These are phyloP conservation scores for Colletotrichum theobromicola DNA, from an alignment of 2,329 filamentous ascomycete genomes.

Conservation along the genomic window DNA sequence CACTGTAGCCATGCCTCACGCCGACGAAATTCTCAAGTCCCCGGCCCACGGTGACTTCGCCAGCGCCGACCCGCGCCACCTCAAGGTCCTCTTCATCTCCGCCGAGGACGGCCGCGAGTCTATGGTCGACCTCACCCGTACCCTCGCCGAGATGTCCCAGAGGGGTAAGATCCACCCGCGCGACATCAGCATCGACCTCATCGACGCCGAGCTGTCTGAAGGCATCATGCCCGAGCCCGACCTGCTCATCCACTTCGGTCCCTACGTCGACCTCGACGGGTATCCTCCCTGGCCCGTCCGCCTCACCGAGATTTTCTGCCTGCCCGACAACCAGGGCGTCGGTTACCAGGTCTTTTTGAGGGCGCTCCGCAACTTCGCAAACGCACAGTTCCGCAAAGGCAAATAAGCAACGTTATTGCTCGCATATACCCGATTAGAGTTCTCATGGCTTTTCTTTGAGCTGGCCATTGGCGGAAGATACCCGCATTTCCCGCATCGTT, in stretches of 20 bases:
- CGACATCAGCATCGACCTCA: slow-evolving; percentile 84
- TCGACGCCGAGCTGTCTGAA: slow-evolving; percentile 85
- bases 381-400: slow-evolving; percentile 88
- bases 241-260: slow-evolving; percentile 84
- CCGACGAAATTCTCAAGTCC: slow-evolving; percentile 42
- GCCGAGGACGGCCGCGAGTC: slow-evolving; percentile 90
- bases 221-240: slow-evolving; percentile 89
- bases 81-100: slow-evolving; percentile 79
- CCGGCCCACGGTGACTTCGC: slow-evolving; percentile 27
- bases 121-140: slow-evolving; percentile 93
- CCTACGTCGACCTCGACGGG: slow-evolving; percentile 81
- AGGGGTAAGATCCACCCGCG: slow-evolving; percentile 79
- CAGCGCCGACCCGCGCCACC: slow-evolving; percentile 37
- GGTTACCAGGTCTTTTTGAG: slow-evolving; percentile 94
- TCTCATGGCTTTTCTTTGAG: background rate
- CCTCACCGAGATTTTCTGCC: slow-evolving; percentile 89
- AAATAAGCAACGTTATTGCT: slow-evolving; percentile 44
- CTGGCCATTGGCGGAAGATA: slow-evolving; percentile 32
- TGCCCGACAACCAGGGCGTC: slow-evolving; percentile 79
- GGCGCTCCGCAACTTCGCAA: slow-evolving; percentile 82
- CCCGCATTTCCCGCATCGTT: slow-evolving; percentile 52
- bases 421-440: slow-evolving; percentile 15
- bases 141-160: slow-evolving; percentile 93
- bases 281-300: slow-evolving; percentile 98
- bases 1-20: slow-evolving; percentile 54